These are phyloP conservation scores for Pulveroboletus sp. DNA, from an alignment of 768 basidiomycete genomes.

Conservation along the genomic window DNA sequence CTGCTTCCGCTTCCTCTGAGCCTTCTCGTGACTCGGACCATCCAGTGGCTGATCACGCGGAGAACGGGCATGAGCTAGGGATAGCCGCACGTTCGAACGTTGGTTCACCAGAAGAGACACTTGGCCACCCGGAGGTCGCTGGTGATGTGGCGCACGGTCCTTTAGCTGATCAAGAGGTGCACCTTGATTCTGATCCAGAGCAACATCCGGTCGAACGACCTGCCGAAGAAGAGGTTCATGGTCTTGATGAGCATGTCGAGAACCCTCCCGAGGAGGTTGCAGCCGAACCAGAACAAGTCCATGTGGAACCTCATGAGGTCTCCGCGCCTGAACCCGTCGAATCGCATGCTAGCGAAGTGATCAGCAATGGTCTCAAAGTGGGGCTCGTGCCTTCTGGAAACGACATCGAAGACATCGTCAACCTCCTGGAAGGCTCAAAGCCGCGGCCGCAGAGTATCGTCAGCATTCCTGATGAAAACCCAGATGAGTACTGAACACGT, in stretches of 20 bases:
- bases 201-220: constrained; percentile 4
- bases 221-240: constrained; percentile 6
- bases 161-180: constrained; percentile 5
- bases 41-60: constrained; percentile 16
- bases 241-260: constrained; percentile 4
- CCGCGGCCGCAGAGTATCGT: constrained; percentile 40
- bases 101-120: constrained; percentile 18
- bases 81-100: constrained; percentile 8
- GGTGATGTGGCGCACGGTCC: constrained; percentile 9
- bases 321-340: constrained; percentile 9
- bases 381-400: constrained; percentile 20
- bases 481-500: constrained; percentile 45
- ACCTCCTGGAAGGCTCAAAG: constrained; percentile 53
- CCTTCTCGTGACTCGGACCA: constrained; percentile 18
- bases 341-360: constrained; percentile 3
- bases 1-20: constrained; percentile 27
- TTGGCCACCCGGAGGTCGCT: constrained; percentile 15
- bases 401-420: constrained; percentile 64
- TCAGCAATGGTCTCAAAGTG: constrained; percentile 6
- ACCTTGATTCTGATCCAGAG: constrained; percentile 11
- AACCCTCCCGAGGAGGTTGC: constrained; percentile 5
- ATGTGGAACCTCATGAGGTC: constrained; percentile 9
- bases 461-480: constrained; percentile 52
- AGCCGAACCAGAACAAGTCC: constrained; percentile 6
- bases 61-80: constrained; percentile 27